Base-by-base conservation (phyloP, 306 rosid species). In the Carpinus viminea region DNA sequence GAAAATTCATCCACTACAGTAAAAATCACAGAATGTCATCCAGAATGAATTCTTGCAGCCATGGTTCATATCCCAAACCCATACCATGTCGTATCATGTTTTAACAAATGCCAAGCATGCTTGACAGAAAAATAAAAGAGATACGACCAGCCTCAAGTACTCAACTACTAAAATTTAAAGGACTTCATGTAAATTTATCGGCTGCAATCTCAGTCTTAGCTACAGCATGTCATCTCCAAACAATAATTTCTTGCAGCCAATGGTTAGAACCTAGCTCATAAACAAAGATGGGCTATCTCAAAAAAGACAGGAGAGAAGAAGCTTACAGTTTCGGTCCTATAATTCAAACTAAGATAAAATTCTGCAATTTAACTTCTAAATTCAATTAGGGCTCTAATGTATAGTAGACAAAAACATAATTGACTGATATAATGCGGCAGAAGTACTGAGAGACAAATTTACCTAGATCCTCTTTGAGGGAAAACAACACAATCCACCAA, bases 401-500 rank as follows among this genome's bases (percentile, higher is more conserved):
- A 3, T 12, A 59, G 36, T 4, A 59, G 36, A 24, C 15, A 59
- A 21, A 8, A n/a, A 75, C 64, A 68, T 12, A 47, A 56, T 43
- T 72, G 11, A 74, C 75, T 2, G 47, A 48, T 3, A 43, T 41
- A 38, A 52, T 48, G 45, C 17, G 57, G 50, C 17, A n/a, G 15
- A 69, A 73, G 83, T 48, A 68, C 16, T 50, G 53, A 68, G 52
- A 71, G 69, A 68, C 68, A 81, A 70, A 38, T 36, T 76, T 72
- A 89, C 97, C 97, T 90, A n/a, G 0, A 1, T 48, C 97, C 97
- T 80, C 83, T 87, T 73, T 90, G 92, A 16, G 97, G 97, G 81
- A 92, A 92, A 74, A 90, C 95, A 66, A 92, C 92, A 79, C 95
- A 92, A 56, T 92, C 93, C 60, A 90, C 93, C 97, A 92, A 84